phyloP scores from a whole-genome alignment of 345 rosid genomes.

The Reutealis trisperma region DNA sequence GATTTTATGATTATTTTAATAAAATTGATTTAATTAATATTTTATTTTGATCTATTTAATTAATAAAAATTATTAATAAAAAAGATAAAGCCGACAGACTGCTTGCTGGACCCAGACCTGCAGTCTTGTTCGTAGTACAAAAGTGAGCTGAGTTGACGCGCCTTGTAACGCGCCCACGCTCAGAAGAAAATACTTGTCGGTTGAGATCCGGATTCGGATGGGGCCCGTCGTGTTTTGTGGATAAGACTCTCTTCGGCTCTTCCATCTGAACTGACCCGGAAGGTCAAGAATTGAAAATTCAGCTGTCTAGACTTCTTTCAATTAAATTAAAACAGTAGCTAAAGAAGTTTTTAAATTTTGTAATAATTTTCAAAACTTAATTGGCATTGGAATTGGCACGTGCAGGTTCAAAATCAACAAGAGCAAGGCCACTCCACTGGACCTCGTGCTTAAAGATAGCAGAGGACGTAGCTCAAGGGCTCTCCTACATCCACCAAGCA shows the following conservation, averaged over 20 bases:
- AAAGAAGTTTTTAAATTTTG: no score
- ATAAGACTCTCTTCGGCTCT: neutral
- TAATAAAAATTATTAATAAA: no score
- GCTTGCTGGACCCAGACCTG: neutral
- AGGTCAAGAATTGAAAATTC: neutral
- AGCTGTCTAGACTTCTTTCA: no score
- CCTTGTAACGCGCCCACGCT: neutral
- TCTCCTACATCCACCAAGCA: constrained; percentile 92
- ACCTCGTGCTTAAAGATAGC: constrained; percentile 91
- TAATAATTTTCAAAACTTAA: no score
- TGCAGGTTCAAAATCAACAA: constrained; percentile 77
- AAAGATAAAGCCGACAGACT: no score
- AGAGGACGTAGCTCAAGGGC: constrained; percentile 93
- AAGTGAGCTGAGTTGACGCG: neutral
- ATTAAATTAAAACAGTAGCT: no score
- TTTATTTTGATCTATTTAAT: no score
- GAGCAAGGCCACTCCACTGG: constrained; percentile 93
- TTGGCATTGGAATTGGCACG: neutral
- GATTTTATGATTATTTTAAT: no score
- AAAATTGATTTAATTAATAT: no score
- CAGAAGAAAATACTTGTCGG: neutral
- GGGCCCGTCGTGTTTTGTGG: neutral
- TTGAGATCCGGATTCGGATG: neutral
- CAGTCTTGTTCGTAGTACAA: neutral
- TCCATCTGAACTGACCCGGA: neutral